Evolutionary conservation across 805 yeast species (phyloP).

Genomic region (Pichia rugopelliculosa): DNA sequence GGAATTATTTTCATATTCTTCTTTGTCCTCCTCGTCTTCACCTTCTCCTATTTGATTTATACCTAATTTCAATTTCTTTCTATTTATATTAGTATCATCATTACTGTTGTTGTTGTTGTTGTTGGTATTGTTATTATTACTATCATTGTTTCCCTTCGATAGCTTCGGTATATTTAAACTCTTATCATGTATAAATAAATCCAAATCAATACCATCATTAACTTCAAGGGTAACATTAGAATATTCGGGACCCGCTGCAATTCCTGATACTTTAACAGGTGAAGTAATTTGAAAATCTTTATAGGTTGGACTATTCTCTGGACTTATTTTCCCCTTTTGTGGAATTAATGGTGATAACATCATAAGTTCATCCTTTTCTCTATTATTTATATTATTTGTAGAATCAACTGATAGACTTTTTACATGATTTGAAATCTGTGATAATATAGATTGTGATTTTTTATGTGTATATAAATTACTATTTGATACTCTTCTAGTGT

Average conservation of each 20-base stretch:
- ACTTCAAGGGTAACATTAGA: constrained; percentile 2
- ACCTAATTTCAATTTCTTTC: neutral
- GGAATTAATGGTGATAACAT: neutral
- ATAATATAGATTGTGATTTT: neutral
- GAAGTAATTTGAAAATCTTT: neutral
- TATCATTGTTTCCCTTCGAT: too few relatives aligned
- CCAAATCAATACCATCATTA: neutral
- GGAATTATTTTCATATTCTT: too few relatives aligned
- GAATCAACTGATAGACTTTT: neutral
- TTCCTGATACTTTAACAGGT: constrained; percentile 7
- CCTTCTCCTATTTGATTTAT: neutral
- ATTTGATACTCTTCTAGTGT: neutral
- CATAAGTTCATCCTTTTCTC: neutral
- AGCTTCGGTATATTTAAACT: neutral
- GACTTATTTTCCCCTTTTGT: constrained; percentile 6
- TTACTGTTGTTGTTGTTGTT: neutral
- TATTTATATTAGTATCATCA: neutral
- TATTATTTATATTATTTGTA: neutral
- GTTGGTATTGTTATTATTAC: neutral
- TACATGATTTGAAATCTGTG: neutral
- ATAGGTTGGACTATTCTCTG: constrained; percentile 1
- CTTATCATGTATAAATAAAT: neutral
- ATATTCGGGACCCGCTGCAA: constrained; percentile 2
- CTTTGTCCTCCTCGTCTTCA: neutral
- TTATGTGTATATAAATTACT: neutral